These are phyloP conservation scores for Ophiocordyceps polyrhachis-furcata DNA, from an alignment of 2,329 filamentous ascomycete species.

Conservation along the genomic window DNA sequence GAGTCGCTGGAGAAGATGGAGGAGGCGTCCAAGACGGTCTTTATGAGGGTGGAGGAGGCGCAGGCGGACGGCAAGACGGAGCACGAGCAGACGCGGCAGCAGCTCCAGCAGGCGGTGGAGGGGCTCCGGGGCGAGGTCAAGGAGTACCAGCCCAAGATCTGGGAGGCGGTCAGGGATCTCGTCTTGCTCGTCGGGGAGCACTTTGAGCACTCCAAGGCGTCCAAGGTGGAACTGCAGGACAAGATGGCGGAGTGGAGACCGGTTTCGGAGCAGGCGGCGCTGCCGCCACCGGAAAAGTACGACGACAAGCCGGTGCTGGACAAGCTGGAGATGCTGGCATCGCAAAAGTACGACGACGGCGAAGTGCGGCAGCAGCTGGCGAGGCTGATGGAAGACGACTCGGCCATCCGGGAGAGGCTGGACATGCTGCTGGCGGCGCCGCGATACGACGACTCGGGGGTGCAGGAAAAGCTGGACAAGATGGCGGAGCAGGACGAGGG, in stretches of 20 bases:
- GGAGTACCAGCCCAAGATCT: conserved; percentile 75
- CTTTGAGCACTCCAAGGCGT: conserved; percentile 67
- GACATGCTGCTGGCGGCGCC: conserved; percentile 16
- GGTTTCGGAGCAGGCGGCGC: conserved; percentile 37
- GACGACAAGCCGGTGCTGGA: conserved; percentile 11
- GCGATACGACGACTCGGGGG: conserved; percentile 36
- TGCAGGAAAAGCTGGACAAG: conserved; percentile 31
- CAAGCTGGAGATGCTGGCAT: conserved; percentile 16
- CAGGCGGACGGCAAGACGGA: conserved; percentile 57
- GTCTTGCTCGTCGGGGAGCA: conserved; percentile 66
- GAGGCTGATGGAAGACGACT: conserved; percentile 22
- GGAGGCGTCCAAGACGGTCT: conserved; percentile 73
- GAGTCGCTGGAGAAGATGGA: conserved; percentile 76
- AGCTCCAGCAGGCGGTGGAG: conserved; percentile 60
- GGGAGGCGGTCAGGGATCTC: conserved; percentile 75
- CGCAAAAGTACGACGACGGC: conserved; percentile 36
- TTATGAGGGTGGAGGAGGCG: conserved; percentile 61
- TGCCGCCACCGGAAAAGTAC: conserved; percentile 35
- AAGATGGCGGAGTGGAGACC: conserved; percentile 44
- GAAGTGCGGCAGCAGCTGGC: conserved; percentile 31
- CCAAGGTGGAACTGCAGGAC: conserved; percentile 34
- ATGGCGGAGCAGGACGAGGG: conserved; percentile 13
- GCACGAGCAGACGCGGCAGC: conserved; percentile 65
- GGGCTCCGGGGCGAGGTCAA: conserved; percentile 60
- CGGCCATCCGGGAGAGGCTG: conserved; percentile 18